Percentiles rank a stretch among this genome's conserved stretches.
Conservation (phyloP, 306 rosid genomes). For the Lupinus albus region DNA sequence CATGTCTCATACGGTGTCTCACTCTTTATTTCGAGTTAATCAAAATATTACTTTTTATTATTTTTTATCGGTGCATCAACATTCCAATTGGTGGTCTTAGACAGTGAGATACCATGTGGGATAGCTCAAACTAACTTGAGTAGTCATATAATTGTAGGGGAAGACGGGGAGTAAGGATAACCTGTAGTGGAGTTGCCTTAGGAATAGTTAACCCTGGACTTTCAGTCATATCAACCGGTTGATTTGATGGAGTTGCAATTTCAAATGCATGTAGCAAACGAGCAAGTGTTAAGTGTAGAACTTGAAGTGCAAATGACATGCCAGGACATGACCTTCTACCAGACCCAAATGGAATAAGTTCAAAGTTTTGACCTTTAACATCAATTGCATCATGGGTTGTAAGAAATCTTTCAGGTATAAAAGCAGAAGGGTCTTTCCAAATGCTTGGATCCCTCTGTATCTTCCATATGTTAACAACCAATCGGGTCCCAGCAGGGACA, state of each 20-base stretch:
- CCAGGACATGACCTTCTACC: constrained; percentile 65
- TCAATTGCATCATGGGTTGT: constrained; percentile 40
- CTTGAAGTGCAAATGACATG: constrained; percentile 55
- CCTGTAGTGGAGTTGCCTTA: constrained; percentile 51
- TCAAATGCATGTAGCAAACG: constrained; percentile 57
- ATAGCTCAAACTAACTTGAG: background rate
- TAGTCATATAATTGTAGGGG: constrained; percentile 41
- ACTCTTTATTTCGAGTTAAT: no score
- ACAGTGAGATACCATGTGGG: no score
- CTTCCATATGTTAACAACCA: constrained; percentile 59
- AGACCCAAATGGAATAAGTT: constrained; percentile 62
- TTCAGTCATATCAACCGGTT: constrained; percentile 54
- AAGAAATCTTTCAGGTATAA: constrained; percentile 58
- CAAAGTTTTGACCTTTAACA: constrained; percentile 54
- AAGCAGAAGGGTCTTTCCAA: constrained; percentile 52
- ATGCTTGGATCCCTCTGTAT: constrained; percentile 64
- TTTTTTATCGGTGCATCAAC: no score
- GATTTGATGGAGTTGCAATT: constrained; percentile 39
- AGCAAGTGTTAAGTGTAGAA: constrained; percentile 57
- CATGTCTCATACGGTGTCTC: no score
- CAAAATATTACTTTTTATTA: no score
- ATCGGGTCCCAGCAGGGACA: constrained; percentile 54
- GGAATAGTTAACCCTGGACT: constrained; percentile 56
- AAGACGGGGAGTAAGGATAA: constrained; percentile 58
- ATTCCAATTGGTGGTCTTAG: no score